Base-by-base conservation (phyloP, 768 basidiomycete species). In the Xerocomellus intermedius region DNA sequence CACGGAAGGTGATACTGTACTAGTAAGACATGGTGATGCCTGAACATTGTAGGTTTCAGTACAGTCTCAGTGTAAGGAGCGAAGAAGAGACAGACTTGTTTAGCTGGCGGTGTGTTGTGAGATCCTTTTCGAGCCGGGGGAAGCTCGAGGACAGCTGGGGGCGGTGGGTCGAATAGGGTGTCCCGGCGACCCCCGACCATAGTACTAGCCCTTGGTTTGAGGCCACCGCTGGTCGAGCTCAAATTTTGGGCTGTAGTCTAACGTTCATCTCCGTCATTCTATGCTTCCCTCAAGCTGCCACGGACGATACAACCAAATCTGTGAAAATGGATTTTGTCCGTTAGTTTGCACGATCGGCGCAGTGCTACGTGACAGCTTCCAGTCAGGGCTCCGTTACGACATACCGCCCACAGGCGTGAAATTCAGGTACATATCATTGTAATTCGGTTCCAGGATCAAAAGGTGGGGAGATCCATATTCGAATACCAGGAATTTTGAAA, bases 1-100 rank as follows among this genome's bases (percentile, higher is more conserved):
- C 0, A 17, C 19, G 24, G 17, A 48, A 33, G 8, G 32, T 0
- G 5, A 62, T 48, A 6, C 2, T 41, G 42, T n/a, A n/a, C n/a
- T n/a, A n/a, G n/a, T 61, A 61, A 22, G 59, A 48, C 59, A 62
- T 62, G 45, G 1, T 30, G 24, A 58, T 26, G 9, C 8, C 33
- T 32, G 19, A 9, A 17, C 17, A 24, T 8, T 0, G 7, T 14
- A 7, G 0, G 39, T 8, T 5, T 53, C 48, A 58, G 56, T 33
- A 35, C 2, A 8, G 9, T n/a, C 14, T n/a, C 7, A 7, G 14
- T 12, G 26, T 16, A 43, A 8, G 24, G 22, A 30, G 3, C 13
- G 9, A 37, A 17, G 28, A 26, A 42, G 37, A 28, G 14, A 59
- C 56, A 16, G 17, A 59, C 57, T 47, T 24, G 22, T 48, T 57